phyloP scores from a whole-genome alignment of 805 yeast genomes.

The Cyberlindnera saturnus region DNA sequence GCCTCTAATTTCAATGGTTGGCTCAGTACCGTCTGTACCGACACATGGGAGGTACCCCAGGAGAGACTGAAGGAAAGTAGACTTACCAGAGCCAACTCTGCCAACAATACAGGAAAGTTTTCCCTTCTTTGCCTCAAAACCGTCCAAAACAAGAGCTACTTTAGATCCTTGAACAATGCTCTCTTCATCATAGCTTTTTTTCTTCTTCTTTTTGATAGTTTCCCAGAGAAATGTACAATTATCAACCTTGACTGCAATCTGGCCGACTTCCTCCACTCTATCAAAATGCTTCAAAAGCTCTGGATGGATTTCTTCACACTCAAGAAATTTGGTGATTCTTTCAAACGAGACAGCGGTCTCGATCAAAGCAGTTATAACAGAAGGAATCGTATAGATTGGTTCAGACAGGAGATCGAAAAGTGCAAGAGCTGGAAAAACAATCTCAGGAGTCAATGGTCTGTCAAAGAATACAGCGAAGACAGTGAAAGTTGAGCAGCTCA shows the following conservation, averaged over 20 bases:
- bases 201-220: constrained; percentile 17
- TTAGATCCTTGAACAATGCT: constrained; percentile 35
- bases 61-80: constrained; percentile 34
- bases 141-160: constrained; percentile 40
- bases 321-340: constrained; percentile 45
- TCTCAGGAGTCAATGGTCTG: constrained; percentile 55
- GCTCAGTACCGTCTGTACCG: constrained; percentile 21
- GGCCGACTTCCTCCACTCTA: constrained; percentile 13
- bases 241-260: constrained; percentile 33
- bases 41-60: constrained; percentile 45
- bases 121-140: constrained; percentile 47
- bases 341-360: constrained; percentile 55
- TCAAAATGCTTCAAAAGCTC: constrained; percentile 26
- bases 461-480: constrained; percentile 41
- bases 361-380: constrained; percentile 46
- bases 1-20: constrained; percentile 48
- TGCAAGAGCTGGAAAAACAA: constrained; percentile 64
- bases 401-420: constrained; percentile 51
- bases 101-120: constrained; percentile 57
- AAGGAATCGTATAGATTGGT: constrained; percentile 56
- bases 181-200: constrained; percentile 36
- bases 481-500: constrained; percentile 56
- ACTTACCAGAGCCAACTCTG: constrained; percentile 63
- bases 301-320: constrained; percentile 39
- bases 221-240: constrained; percentile 55